Evolutionary conservation across 345 rosid genomes (phyloP).

Genomic region (Hibiscus tridactylites): DNA sequence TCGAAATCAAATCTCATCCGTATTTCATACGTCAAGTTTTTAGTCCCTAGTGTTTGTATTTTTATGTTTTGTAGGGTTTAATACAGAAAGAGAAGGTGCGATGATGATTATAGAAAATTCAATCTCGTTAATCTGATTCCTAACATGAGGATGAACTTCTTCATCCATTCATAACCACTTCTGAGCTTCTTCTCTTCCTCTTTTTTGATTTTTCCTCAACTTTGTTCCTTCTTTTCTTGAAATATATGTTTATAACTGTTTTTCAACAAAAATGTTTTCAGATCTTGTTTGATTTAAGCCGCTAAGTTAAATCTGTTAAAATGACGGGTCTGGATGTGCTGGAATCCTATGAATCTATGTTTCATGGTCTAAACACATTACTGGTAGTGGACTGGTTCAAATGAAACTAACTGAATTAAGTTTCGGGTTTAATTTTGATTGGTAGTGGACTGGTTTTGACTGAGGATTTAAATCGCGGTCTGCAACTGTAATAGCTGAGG

Average conservation of each 20-base stretch:
- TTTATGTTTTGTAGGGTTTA: neutral
- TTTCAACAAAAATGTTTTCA: too few relatives aligned
- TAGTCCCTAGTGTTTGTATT: neutral
- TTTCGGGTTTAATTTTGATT: too few relatives aligned
- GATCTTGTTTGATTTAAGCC: neutral
- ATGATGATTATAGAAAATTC: constrained; percentile 10
- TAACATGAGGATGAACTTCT: constrained; percentile 11
- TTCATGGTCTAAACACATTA: too few relatives aligned
- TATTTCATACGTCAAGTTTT: too few relatives aligned
- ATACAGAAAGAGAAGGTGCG: constrained; percentile 8
- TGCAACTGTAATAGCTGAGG: too few relatives aligned
- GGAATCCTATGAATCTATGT: too few relatives aligned
- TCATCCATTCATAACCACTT: constrained; percentile 14
- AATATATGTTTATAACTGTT: neutral
- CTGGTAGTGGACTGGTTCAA: too few relatives aligned
- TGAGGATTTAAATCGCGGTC: too few relatives aligned
- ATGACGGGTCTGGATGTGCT: too few relatives aligned
- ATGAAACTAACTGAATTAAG: too few relatives aligned
- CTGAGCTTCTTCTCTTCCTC: constrained; percentile 21
- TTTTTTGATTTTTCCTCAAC: neutral
- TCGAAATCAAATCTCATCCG: neutral
- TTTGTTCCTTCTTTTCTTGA: neutral
- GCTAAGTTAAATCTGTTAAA: too few relatives aligned
- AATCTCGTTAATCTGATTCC: constrained; percentile 29
- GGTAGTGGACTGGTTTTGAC: too few relatives aligned